These are phyloP conservation scores for Boletus subparvulus DNA, from an alignment of 768 basidiomycete species.

Conservation along the genomic window DNA sequence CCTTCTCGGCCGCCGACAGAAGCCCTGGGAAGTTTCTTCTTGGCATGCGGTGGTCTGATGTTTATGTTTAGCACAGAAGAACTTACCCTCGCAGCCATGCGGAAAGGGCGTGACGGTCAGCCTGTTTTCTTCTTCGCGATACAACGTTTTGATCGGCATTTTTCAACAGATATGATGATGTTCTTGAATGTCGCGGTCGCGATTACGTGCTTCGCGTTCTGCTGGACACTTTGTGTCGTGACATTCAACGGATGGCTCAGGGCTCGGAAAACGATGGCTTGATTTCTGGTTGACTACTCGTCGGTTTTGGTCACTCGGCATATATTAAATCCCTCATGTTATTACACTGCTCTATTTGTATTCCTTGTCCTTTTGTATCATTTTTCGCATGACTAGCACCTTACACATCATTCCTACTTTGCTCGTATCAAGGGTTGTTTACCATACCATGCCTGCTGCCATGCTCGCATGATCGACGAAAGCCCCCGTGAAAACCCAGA, in stretches of 20 bases:
- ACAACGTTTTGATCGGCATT: conserved; percentile 5
- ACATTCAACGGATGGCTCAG: conserved; percentile 83
- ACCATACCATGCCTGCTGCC: conserved; percentile 8
- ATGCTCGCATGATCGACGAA: conserved; percentile 59
- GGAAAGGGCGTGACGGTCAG: conserved; percentile 80
- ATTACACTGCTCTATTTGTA: not conserved
- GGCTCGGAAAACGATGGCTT: conserved; percentile 35
- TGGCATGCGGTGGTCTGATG: conserved; percentile 83
- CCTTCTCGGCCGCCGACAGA: conserved; percentile 95
- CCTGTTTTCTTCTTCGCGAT: not conserved
- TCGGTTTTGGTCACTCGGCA: not conserved
- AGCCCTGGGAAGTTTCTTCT: conserved; percentile 81
- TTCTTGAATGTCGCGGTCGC: conserved; percentile 84
- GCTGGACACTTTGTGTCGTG: conserved; percentile 76
- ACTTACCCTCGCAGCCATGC: conserved; percentile 87
- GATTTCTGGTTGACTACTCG: not conserved
- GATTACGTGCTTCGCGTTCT: conserved; percentile 81
- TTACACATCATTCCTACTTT: not conserved
- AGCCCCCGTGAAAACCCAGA: conserved; percentile 84
- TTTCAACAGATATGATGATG: conserved; percentile 75
- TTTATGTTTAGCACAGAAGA: conserved; percentile 94
- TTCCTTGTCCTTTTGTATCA: not conserved
- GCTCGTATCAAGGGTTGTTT: not conserved
- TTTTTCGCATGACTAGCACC: not conserved
- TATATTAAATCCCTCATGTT: not conserved